Evolutionary conservation across 768 basidiomycete genomes (phyloP), one percentile per base, ranked within the genome.

Genomic region (Rubroboletus pulcherrimus): DNA sequence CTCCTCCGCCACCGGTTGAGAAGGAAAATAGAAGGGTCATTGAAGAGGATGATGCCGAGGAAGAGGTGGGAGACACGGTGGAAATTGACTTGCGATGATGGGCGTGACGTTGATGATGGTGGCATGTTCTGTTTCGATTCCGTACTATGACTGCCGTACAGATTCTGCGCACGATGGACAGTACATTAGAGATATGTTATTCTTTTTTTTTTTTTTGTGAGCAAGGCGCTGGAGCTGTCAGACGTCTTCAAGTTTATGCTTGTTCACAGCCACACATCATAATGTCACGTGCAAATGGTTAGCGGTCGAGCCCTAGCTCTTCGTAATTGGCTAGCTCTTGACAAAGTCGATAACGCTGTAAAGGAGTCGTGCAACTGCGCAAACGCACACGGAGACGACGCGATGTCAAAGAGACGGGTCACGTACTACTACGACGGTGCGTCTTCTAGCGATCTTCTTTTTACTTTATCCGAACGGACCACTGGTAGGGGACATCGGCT

Each of bases 401-500:
- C 41, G 9, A 88, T 89, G 88, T 85, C 85, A 10, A 84, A 83
- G 63, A 77, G 82, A 62, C 82, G 88, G 58, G 89, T 93, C 9
- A 78, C 88, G 12, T 92, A 93, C 65, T 92, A 85, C 70, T 91
- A 89, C 60, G 90, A 92, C 59, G 70, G 89, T 89, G 60, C 45
- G 82, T 63, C n/a, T 43, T 47, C 5, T 1, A 15, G 35, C 51
- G 1, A 44, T 26, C 38, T 38, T n/a, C 15, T 39, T 0, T 34
- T n/a, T 14, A 38, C 54, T 34, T 29, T 51, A 29, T 55, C 39
- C 52, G 11, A 56, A 45, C 34, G 21, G 43, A 54, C 48, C 10
- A 42, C 26, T 19, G 29, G 47, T 55, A 92, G 89, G 77, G 50
- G 89, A 92, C 60, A 81, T 90, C 30, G 85, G 85, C 24, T 74